Conservation (phyloP, 495 filamentous ascomycete genomes). For the Symbiotaphrina buchneri region DNA sequence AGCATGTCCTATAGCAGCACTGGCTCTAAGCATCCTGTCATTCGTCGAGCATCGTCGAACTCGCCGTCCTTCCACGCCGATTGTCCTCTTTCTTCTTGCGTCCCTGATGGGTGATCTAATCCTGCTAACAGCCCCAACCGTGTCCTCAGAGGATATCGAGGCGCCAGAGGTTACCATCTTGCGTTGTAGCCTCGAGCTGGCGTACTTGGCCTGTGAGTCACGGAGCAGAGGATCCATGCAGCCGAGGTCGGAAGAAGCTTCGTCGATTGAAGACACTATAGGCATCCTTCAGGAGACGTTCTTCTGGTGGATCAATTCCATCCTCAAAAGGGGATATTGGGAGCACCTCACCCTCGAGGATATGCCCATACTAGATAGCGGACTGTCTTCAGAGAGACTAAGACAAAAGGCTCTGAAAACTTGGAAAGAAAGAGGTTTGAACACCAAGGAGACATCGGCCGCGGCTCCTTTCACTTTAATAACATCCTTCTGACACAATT, state of each 20-base stretch:
- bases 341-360: conserved; percentile 12
- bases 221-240: not conserved
- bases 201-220: not conserved
- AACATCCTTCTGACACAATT: too few species aligned
- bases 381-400: conserved; percentile 6
- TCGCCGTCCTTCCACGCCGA: not conserved
- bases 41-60: not conserved
- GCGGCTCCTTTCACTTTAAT: too few species aligned
- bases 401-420: conserved; percentile 5
- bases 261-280: conserved; percentile 14
- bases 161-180: not conserved
- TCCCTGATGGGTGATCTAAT: not conserved
- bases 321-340: conserved; percentile 13
- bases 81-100: not conserved
- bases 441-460: not conserved
- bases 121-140: not conserved
- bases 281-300: conserved; percentile 13
- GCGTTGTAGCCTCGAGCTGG: not conserved
- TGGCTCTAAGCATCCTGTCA: not conserved
- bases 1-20: not conserved
- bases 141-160: not conserved
- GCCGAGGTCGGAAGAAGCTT: not conserved
- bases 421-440: conserved; percentile 4
- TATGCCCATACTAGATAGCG: conserved; percentile 9
- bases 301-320: conserved; percentile 18